Conservation (phyloP, 139 green algal genomes). For the Mychonastes homosphaera region DNA sequence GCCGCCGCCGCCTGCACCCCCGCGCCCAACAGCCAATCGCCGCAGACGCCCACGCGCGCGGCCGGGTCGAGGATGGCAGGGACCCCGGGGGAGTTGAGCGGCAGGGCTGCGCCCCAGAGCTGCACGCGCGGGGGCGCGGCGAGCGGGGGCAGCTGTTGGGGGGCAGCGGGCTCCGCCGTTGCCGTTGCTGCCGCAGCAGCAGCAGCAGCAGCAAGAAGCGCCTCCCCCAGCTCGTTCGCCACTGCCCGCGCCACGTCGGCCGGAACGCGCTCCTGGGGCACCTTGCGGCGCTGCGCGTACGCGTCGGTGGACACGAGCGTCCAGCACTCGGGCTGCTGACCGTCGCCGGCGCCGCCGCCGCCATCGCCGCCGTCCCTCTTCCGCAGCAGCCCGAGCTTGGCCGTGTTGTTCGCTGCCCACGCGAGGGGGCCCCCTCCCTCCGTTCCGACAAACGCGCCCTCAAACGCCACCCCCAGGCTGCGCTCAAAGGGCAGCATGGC, state of each 20-base stretch:
- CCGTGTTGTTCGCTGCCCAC: constrained; percentile 67
- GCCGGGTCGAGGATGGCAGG: constrained; percentile 51
- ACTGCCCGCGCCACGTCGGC: constrained; percentile 37
- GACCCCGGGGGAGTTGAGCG: constrained; percentile 46
- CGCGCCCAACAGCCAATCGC: constrained; percentile 30
- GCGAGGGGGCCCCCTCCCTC: constrained; percentile 27
- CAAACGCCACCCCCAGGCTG: constrained; percentile 18
- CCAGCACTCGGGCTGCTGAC: constrained; percentile 51
- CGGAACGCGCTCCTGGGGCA: constrained; percentile 57
- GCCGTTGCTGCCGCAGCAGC: constrained; percentile 9
- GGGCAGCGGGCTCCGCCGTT: not conserved
- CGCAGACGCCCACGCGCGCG: constrained; percentile 46
- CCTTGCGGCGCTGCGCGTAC: constrained; percentile 43
- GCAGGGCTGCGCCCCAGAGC: constrained; percentile 67
- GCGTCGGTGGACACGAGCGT: constrained; percentile 61
- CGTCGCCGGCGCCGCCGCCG: not conserved
- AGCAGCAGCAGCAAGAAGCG: constrained; percentile 12
- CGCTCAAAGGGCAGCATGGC: constrained; percentile 57
- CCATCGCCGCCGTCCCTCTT: not conserved
- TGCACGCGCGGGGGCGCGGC: constrained; percentile 23
- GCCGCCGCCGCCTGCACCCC: constrained; percentile 52
- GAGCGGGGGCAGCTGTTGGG: not conserved
- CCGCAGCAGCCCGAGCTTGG: constrained; percentile 41
- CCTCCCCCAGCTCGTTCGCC: constrained; percentile 36
- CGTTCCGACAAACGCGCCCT: not conserved